Conservation (phyloP, 1,284 basidiomycete genomes). For the Hypsizygus ulmarius region DNA sequence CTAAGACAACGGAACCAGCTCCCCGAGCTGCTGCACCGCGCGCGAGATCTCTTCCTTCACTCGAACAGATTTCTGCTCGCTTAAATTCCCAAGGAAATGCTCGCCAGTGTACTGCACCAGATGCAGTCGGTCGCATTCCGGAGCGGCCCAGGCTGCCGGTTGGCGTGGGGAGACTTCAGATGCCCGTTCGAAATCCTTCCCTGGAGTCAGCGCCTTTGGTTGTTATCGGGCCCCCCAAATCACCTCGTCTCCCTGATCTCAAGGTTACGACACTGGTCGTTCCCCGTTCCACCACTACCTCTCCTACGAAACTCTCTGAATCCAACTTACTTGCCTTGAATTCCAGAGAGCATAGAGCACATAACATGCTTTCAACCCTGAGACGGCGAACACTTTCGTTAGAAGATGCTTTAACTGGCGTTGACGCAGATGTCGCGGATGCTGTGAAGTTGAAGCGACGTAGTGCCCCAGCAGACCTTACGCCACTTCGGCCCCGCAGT, state of each 20-base stretch:
- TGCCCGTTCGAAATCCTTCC: slow-evolving; percentile 34
- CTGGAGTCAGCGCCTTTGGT: slow-evolving; percentile 15
- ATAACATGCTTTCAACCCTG: slow-evolving; percentile 64
- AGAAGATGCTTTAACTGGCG: slow-evolving; percentile 16
- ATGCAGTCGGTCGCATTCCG: slow-evolving; percentile 20
- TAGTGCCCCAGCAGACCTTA: slow-evolving; percentile 48
- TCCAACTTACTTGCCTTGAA: slow-evolving; percentile 49
- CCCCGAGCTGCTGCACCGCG: slow-evolving; percentile 6
- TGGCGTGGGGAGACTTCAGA: slow-evolving; percentile 49
- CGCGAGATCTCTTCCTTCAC: slow-evolving; percentile 52
- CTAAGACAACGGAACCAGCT: slow-evolving; percentile 24
- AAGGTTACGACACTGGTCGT: slow-evolving; percentile 50
- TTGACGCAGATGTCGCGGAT: slow-evolving; percentile 24
- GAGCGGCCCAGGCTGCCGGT: slow-evolving; percentile 33
- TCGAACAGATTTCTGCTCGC: slow-evolving; percentile 72
- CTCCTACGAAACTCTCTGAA: slow-evolving; percentile 50
- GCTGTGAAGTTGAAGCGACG: slow-evolving; percentile 41
- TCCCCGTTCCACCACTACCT: slow-evolving; percentile 41
- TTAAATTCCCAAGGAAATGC: slow-evolving; percentile 40
- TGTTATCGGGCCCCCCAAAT: slow-evolving; percentile 25
- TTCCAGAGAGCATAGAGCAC: slow-evolving; percentile 51
- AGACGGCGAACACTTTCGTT: slow-evolving; percentile 48
- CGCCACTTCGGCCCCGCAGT: slow-evolving; percentile 33
- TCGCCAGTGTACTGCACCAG: slow-evolving; percentile 2
- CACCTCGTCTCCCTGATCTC: slow-evolving; percentile 39